phyloP scores from a whole-genome alignment of 257 asterid species.

The Capsicum chinense region DNA sequence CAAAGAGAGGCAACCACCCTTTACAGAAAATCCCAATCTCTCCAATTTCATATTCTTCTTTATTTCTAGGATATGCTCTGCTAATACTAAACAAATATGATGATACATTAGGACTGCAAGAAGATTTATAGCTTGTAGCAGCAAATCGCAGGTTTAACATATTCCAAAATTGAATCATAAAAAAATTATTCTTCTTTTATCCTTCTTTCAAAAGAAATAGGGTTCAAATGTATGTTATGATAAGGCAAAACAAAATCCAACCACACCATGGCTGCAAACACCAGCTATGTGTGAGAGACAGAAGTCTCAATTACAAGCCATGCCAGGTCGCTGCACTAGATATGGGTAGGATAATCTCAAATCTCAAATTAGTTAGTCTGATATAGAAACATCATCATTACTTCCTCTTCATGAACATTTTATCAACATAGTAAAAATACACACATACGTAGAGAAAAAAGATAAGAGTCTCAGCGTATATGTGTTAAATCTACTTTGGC shows the following conservation, averaged over 20 bases:
- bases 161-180: neutral
- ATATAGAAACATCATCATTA: neutral
- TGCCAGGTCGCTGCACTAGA: neutral
- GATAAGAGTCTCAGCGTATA: neutral
- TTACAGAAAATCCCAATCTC: too few relatives aligned
- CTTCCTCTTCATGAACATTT: neutral
- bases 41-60: too few relatives aligned
- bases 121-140: too few relatives aligned
- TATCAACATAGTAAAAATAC: neutral
- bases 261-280: constrained; percentile 21
- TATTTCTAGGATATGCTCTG: too few relatives aligned
- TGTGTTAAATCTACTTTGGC: too few relatives aligned
- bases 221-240: constrained; percentile 35
- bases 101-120: too few relatives aligned
- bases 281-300: neutral
- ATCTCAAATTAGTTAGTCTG: neutral
- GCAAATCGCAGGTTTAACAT: too few relatives aligned
- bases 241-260: neutral
- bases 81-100: too few relatives aligned
- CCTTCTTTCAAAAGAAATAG: neutral
- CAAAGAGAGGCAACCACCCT: too few relatives aligned
- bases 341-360: neutral
- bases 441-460: neutral
- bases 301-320: neutral
- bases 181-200: neutral